Conservation (phyloP, 306 rosid genomes). For the Pachyrhizus erosus region DNA sequence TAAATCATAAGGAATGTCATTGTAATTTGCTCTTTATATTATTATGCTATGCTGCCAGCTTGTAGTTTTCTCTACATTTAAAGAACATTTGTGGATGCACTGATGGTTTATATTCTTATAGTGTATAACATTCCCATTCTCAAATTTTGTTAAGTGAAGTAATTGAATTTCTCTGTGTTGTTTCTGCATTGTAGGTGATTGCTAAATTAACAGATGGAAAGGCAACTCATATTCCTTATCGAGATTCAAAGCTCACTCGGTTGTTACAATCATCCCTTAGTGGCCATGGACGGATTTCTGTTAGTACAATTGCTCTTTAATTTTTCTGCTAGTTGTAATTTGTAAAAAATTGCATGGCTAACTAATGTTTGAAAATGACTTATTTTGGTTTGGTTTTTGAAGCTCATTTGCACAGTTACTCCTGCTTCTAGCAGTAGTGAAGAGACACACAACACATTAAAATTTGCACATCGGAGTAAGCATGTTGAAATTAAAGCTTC, state of each 20-base stretch:
- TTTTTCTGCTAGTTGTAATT: slow-evolving; percentile 12
- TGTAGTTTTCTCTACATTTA: slow-evolving; percentile 22
- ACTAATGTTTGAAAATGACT: slow-evolving; percentile 28
- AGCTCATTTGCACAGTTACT: slow-evolving; percentile 94
- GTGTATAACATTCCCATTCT: slow-evolving; percentile 12
- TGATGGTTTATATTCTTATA: slow-evolving; percentile 4
- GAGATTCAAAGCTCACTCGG: slow-evolving; percentile 92
- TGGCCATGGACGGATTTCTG: slow-evolving; percentile 93
- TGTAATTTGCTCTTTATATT: too few relatives aligned
- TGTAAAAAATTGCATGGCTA: background rate
- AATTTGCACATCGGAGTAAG: slow-evolving; percentile 89
- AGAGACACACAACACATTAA: slow-evolving; percentile 91
- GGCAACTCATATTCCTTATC: slow-evolving; percentile 87
- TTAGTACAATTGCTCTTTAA: slow-evolving; percentile 48
- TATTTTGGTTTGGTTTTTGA: slow-evolving; percentile 36
- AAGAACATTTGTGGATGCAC: background rate
- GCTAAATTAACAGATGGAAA: slow-evolving; percentile 86
- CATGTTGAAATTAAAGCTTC: slow-evolving; percentile 89
- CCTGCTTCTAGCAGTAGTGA: slow-evolving; percentile 93
- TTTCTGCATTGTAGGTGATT: slow-evolving; percentile 64
- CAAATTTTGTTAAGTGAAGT: slow-evolving; percentile 4
- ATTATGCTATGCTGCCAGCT: background rate
- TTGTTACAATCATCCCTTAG: slow-evolving; percentile 89
- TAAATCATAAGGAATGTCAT: too few relatives aligned
- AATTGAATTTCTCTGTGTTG: slow-evolving; percentile 18